Evolutionary conservation across 495 filamentous ascomycete species (phyloP).

Genomic region (Penicillium desertorum): DNA sequence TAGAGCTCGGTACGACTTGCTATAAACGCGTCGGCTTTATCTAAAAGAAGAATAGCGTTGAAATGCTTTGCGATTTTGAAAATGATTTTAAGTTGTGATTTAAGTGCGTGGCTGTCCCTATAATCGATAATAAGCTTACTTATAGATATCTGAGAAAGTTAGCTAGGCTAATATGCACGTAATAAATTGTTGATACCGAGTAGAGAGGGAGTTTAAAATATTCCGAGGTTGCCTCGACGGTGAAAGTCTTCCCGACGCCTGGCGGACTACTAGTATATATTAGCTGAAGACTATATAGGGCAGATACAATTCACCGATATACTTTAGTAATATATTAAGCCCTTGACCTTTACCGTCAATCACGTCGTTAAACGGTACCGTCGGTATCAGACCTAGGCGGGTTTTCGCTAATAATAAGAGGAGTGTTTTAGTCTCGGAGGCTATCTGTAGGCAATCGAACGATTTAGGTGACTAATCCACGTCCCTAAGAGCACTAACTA

Average conservation of each 20-base stretch:
- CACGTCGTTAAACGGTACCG: slow-evolving; percentile 27
- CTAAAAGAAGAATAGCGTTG: slow-evolving; percentile 37
- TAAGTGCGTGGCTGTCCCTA: no score
- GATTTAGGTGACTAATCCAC: slow-evolving; percentile 29
- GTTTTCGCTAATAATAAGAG: slow-evolving; percentile 28
- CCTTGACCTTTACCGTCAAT: slow-evolving; percentile 28
- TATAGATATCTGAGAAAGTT: no score
- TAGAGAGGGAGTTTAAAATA: slow-evolving; percentile 32
- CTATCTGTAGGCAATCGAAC: slow-evolving; percentile 24
- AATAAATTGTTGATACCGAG: slow-evolving; percentile 19
- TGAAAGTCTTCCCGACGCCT: slow-evolving; percentile 38
- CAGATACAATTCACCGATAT: slow-evolving; percentile 11
- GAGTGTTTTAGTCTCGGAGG: slow-evolving; percentile 27
- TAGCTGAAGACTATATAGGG: slow-evolving; percentile 6
- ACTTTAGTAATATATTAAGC: slow-evolving; percentile 24
- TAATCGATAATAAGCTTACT: no score
- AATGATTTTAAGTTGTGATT: slow-evolving; percentile 22
- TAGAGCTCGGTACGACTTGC: slow-evolving; percentile 22
- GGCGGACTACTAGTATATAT: slow-evolving; percentile 28
- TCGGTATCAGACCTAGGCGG: slow-evolving; percentile 24
- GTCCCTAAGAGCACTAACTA: slow-evolving; percentile 32
- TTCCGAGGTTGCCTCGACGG: slow-evolving; percentile 34
- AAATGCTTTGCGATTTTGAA: slow-evolving; percentile 33
- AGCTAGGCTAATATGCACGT: no score
- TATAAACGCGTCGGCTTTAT: slow-evolving; percentile 51